These are phyloP conservation scores for Spiraea crenata DNA, from an alignment of 331 rosid species.

Conservation along the genomic window DNA sequence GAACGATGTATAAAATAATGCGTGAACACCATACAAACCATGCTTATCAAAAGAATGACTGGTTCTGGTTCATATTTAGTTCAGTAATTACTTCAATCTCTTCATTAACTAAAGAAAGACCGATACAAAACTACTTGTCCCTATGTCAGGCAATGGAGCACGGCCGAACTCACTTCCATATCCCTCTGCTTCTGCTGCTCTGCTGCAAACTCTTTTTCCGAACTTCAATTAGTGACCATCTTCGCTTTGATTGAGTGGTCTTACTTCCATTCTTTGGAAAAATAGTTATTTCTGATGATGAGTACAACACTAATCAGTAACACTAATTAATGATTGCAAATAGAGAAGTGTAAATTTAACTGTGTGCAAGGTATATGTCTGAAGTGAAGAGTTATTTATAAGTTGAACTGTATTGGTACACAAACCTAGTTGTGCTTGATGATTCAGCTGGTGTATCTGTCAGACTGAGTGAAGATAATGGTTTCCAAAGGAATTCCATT, in stretches of 20 bases:
- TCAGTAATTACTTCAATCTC: no score
- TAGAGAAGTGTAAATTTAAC: neutral
- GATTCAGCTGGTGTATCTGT: slow-evolving; percentile 11
- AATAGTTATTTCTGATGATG: neutral
- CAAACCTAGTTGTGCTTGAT: no score
- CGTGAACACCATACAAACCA: no score
- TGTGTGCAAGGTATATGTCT: neutral
- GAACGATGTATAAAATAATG: no score
- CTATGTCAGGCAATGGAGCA: no score
- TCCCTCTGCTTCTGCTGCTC: neutral
- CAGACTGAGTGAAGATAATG: slow-evolving; percentile 19
- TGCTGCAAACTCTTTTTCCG: neutral
- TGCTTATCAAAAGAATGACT: no score
- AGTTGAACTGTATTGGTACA: no score
- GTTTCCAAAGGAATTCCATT: slow-evolving; percentile 21
- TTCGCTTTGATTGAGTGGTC: neutral
- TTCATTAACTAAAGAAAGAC: no score
- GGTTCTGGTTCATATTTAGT: no score
- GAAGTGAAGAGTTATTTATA: neutral
- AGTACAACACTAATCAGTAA: neutral
- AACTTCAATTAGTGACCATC: neutral
- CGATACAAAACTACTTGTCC: no score
- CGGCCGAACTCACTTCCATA: no score
- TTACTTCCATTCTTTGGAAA: neutral
- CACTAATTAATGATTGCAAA: neutral